Evolutionary conservation across 2,329 filamentous ascomycete species (phyloP).

Genomic region (Decorospora gaudefroyi): DNA sequence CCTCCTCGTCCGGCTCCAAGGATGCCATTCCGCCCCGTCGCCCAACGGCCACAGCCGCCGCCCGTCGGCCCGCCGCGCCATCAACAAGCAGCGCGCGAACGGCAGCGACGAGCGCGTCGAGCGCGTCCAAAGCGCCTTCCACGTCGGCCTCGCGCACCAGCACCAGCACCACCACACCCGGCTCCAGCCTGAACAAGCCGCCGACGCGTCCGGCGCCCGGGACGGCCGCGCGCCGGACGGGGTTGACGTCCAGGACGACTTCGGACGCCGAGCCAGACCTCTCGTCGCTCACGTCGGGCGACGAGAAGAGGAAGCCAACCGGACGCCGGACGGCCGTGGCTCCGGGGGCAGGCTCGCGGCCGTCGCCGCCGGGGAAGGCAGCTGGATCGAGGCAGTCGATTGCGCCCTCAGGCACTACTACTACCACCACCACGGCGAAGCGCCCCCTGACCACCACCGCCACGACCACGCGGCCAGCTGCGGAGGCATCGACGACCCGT

Average conservation of each 20-base stretch:
- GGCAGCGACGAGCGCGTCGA: too few relatives aligned
- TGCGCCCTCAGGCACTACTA: constrained; percentile 26
- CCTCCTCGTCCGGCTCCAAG: constrained; percentile 33
- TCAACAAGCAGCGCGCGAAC: constrained; percentile 27
- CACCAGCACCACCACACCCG: constrained; percentile 31
- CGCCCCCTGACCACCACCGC: constrained; percentile 38
- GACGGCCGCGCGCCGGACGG: constrained; percentile 30
- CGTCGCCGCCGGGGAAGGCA: constrained; percentile 36
- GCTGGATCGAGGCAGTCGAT: constrained; percentile 20
- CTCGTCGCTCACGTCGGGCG: constrained; percentile 43
- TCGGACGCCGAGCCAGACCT: constrained; percentile 43
- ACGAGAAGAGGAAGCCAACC: constrained; percentile 43
- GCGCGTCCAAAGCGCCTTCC: constrained; percentile 33
- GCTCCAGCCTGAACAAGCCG: constrained; percentile 44
- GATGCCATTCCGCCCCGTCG: constrained; percentile 39
- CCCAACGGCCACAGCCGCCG: constrained; percentile 24
- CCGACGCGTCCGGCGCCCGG: constrained; percentile 42
- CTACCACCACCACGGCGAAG: constrained; percentile 30
- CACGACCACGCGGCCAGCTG: constrained; percentile 32
- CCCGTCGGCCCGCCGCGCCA: constrained; percentile 33
- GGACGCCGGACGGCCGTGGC: constrained; percentile 33
- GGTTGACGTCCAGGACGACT: constrained; percentile 26
- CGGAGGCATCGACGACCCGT: constrained; percentile 30
- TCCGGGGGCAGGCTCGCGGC: constrained; percentile 23
- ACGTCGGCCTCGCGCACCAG: constrained; percentile 35